A percentile compares a stretch with the other conserved stretches of the same genome.
Evolutionary conservation across 306 rosid genomes (phyloP).

Genomic region (Geum urbanum): DNA sequence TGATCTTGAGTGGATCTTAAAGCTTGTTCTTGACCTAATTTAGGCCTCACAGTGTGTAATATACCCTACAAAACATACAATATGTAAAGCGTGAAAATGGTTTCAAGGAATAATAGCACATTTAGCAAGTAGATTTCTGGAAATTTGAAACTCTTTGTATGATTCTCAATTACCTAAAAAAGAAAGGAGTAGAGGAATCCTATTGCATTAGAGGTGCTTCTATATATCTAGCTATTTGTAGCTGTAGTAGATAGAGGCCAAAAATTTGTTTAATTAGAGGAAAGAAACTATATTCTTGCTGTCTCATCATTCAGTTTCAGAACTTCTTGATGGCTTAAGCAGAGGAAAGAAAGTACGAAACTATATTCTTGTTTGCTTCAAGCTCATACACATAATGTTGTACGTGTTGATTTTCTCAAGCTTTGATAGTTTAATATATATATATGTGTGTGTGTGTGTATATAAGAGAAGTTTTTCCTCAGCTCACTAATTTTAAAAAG

Average conservation of each 20-base stretch:
- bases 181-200: not conserved
- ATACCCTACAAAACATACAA: not conserved
- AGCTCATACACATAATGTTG: too few species aligned
- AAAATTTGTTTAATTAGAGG: not conserved
- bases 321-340: not conserved
- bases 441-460: too few species aligned
- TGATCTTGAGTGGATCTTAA: not conserved
- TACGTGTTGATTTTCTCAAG: too few species aligned
- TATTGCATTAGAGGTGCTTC: not conserved
- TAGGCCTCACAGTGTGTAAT: not conserved
- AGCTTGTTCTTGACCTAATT: not conserved
- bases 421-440: too few species aligned
- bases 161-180: not conserved
- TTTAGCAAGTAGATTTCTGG: not conserved
- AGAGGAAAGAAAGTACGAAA: too few species aligned
- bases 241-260: not conserved
- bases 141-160: not conserved
- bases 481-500: constrained; percentile 1
- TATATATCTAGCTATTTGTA: not conserved
- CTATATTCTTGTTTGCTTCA: too few species aligned
- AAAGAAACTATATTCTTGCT: not conserved
- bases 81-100: not conserved
- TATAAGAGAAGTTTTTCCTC: too few species aligned
- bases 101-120: not conserved
- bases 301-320: not conserved